These are phyloP conservation scores for Sinapis alba DNA, from an alignment of 441 rosid genomes.

Conservation along the genomic window DNA sequence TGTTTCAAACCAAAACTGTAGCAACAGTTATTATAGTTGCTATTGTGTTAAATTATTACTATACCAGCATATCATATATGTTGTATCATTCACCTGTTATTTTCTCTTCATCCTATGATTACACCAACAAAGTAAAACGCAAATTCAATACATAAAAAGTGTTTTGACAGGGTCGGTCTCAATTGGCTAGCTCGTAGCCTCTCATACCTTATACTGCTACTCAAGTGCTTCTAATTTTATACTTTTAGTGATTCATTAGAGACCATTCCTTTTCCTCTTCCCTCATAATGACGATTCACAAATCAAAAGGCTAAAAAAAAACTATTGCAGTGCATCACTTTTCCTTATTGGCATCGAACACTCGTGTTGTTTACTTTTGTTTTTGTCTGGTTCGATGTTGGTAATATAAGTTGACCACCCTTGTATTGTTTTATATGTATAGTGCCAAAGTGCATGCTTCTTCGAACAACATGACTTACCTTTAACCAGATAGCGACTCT, in stretches of 20 bases:
- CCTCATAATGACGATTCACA: constrained; percentile 32
- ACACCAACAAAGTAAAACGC: constrained; percentile 16
- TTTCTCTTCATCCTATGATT: background rate
- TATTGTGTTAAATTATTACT: constrained; percentile 3
- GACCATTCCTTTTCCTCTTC: constrained; percentile 29
- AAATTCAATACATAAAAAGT: background rate
- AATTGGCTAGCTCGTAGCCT: constrained; percentile 23
- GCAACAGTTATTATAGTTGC: background rate
- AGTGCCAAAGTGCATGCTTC: constrained; percentile 18
- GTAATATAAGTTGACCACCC: constrained; percentile 41
- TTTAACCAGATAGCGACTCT: constrained; percentile 28
- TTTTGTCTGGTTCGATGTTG: constrained; percentile 31
- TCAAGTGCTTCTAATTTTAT: constrained; percentile 23
- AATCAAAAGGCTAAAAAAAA: constrained; percentile 10
- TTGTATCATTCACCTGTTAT: background rate
- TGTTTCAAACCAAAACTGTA: background rate
- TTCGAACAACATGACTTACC: constrained; percentile 32
- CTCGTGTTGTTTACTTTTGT: constrained; percentile 30
- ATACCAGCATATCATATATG: background rate
- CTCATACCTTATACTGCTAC: constrained; percentile 3
- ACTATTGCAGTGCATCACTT: constrained; percentile 14
- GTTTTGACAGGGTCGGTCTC: constrained; percentile 17
- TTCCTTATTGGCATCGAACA: constrained; percentile 35
- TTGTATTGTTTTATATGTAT: constrained; percentile 32
- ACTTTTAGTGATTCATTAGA: constrained; percentile 27